Base-by-base conservation (phyloP, 257 asterid species). In the Solanum arcanum region DNA sequence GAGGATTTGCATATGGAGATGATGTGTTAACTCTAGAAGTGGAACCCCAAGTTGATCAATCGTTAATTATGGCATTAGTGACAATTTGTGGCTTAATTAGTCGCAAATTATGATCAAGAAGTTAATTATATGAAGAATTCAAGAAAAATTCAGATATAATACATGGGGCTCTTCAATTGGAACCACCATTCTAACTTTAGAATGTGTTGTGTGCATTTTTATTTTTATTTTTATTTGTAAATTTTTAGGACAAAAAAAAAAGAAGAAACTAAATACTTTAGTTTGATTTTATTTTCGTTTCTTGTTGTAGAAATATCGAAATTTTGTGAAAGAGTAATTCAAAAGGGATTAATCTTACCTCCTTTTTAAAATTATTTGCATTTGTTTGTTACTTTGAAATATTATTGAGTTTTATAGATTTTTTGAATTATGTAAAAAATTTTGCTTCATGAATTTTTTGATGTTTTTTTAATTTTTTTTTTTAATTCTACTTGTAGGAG, bases 21-120 rank as follows among this genome's bases (percentile, higher is more conserved):
- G 98, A 96, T 90, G 98, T 96, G 3, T 37, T 94, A 23, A 92
- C 89, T 20, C 89, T 96, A 85, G 91, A 52, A 87, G 95, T 94
- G 89, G 98, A 94, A 90, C 89, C 98, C 66, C 83, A 92, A 18
- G 92, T 90, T 29, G 98, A 96, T 90, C 94, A 88, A 60, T 80
- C 94, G 15, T 92, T 96, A 18, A 69, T 96, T n/a, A 90, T 96
- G 90, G 96, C 98, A 86, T 93, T 96, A 74, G 92, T 96, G 59
- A 91, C 95, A 23, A 94, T 94, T 62, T 91, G 93, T 62, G 96
- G 96, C 29, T 91, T 94, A 73, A 91, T 94, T 85, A 92, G 90
- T 82, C 89, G 89, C 42, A 94, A 86, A 83, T 35, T 96, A 73
- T 96, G 88, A 90, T 21, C 5, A 37, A 83, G 46, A 31, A 25